Percentiles rank a stretch among this genome's conserved stretches.
phyloP scores from a whole-genome alignment of 306 rosid genomes.

The Trichosanthes cucumerina region DNA sequence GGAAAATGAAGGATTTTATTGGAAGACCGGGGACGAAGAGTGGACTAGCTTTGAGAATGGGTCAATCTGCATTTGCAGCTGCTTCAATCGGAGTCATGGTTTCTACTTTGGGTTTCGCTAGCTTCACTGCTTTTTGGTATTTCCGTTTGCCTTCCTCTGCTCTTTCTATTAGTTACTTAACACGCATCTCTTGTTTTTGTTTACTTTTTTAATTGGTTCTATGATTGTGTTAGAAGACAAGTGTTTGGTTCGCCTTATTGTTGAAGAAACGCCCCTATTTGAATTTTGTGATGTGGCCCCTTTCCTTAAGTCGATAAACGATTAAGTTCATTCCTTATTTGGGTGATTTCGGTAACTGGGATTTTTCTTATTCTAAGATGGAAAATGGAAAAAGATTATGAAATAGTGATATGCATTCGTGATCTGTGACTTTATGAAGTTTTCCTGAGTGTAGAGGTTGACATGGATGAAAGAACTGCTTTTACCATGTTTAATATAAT shows the following conservation, averaged over 20 bases:
- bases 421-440: neutral
- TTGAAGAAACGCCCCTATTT: neutral
- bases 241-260: neutral
- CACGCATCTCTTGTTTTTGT: neutral
- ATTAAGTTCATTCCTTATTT: neutral
- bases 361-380: neutral
- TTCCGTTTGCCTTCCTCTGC: neutral
- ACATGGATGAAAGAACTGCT: neutral
- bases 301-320: neutral
- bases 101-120: conserved; percentile 55
- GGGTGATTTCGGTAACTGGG: neutral
- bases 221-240: neutral
- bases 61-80: conserved; percentile 69
- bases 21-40: conserved; percentile 80
- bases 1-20: conserved; percentile 45
- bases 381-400: neutral
- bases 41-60: conserved; percentile 56
- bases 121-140: conserved; percentile 86
- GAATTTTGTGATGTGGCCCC: neutral
- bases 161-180: neutral
- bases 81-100: conserved; percentile 71
- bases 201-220: neutral
- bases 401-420: neutral
- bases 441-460: neutral
- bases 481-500: neutral